Conservation (phyloP, 1,139 yeast genomes). For the Diutina sp. region DNA sequence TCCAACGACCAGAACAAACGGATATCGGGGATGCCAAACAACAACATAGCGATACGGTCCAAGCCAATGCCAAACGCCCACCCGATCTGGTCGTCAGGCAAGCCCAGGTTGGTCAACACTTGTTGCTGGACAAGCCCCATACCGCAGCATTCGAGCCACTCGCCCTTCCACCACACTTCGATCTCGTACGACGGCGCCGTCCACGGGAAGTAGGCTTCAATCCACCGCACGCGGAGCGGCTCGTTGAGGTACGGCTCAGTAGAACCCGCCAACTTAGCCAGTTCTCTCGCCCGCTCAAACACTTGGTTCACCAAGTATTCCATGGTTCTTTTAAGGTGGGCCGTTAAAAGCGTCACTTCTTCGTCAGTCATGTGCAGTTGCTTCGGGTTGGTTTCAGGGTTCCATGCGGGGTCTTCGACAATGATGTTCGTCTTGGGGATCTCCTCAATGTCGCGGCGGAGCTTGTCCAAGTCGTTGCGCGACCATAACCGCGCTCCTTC, state of each 20-base stretch:
- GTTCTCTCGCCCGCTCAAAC: conserved; percentile 58
- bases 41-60: conserved; percentile 90
- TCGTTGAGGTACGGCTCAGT: conserved; percentile 50
- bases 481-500: conserved; percentile 93
- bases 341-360: conserved; percentile 58
- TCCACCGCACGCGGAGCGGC: conserved; percentile 87
- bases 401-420: conserved; percentile 57
- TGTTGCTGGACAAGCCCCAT: conserved; percentile 83
- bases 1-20: conserved; percentile 87
- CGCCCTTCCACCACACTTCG: conserved; percentile 98
- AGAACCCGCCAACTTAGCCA: conserved; percentile 58
- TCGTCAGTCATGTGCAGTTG: conserved; percentile 61
- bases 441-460: conserved; percentile 44
- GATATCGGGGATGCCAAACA: conserved; percentile 92
- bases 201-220: conserved; percentile 96
- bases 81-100: conserved; percentile 50
- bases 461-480: conserved; percentile 29
- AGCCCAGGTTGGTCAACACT: conserved; percentile 63
- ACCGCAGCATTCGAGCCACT: conserved; percentile 96
- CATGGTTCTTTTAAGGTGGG: conserved; percentile 74
- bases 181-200: conserved; percentile 98
- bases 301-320: conserved; percentile 77
- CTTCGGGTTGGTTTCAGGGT: conserved; percentile 44
- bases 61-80: conserved; percentile 99
- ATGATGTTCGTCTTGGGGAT: conserved; percentile 59